A percentile compares a stretch with the other conserved stretches of the same genome.
Conservation (phyloP, 2,329 filamentous ascomycete species). For the Trichoderma polysporum region DNA sequence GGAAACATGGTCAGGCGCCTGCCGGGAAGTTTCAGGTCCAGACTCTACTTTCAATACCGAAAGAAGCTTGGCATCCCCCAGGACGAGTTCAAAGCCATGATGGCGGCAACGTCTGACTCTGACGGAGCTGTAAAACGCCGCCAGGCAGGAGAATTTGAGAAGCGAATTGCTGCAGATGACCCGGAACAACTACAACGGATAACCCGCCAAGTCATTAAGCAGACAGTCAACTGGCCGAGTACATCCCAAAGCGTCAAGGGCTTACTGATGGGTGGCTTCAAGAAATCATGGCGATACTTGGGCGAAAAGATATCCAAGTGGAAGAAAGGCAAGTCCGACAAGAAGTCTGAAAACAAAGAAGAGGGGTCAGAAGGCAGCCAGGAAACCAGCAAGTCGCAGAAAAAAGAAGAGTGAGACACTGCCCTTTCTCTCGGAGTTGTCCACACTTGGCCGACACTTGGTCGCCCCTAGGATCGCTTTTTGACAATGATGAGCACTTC, state of each 20-base stretch:
- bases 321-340: slow-evolving; percentile 43
- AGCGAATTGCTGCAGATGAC: slow-evolving; percentile 72
- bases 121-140: slow-evolving; percentile 67
- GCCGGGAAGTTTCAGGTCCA: slow-evolving; percentile 80
- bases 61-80: slow-evolving; percentile 83
- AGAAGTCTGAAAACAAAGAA: slow-evolving; percentile 26
- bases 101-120: slow-evolving; percentile 72
- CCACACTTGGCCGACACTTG: neutral
- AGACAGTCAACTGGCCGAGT: slow-evolving; percentile 90
- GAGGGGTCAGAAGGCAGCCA: slow-evolving; percentile 27
- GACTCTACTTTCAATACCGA: slow-evolving; percentile 93
- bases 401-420: neutral
- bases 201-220: slow-evolving; percentile 74
- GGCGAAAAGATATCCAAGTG: slow-evolving; percentile 77
- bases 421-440: neutral
- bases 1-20: slow-evolving; percentile 96
- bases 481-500: neutral
- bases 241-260: slow-evolving; percentile 86
- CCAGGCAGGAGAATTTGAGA: slow-evolving; percentile 82
- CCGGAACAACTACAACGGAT: slow-evolving; percentile 65
- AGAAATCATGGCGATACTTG: slow-evolving; percentile 71
- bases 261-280: slow-evolving; percentile 71
- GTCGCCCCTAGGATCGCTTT: no score
- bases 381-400: neutral
- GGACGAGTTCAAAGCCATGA: slow-evolving; percentile 80